Base-by-base conservation (phyloP, 441 rosid genomes). In the Eruca vesicaria region DNA sequence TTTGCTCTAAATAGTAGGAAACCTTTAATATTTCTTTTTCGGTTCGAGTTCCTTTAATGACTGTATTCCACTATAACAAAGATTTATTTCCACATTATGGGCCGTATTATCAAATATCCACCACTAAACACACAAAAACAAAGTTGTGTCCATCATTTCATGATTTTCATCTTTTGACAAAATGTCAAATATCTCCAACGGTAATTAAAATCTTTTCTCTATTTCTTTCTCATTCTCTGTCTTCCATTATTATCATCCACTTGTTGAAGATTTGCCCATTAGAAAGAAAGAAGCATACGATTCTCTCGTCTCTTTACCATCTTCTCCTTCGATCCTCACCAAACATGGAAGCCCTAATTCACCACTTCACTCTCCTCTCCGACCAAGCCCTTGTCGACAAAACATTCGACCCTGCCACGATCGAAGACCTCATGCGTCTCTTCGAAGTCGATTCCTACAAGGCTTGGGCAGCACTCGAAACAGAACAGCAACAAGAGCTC, bases 381-480 rank as follows among this genome's bases (percentile, higher is more conserved):
- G 85, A 87, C 76, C 89, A 84, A 72, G 85, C 98, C 18, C 81
- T 87, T 23, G 74, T 71, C 26, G 96, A 94, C 86, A 92, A 85
- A 82, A 65, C 63, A 74, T 94, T 92, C 77, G 94, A 94, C 45
- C 98, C 99, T 2, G 76, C 87, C 53, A 57, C 84, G 10, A 89
- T 89, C 32, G 96, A 92, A 59, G 93, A 88, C 81, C 89, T 92
- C 32, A 83, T 89, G 90, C 88, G 86, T 61, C 87, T 94, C 15
- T 94, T 94, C 68, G 97, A 94, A 84, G 9, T 92, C 16, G 99
- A 94, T 57, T 93, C 97, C 3, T 90, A 88, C 92, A 90, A 73
- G 18, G 82, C 93, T 14, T 94, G 99, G 98, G 96, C 96, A 1
- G 90, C 90, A 0, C 64, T 84, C 72, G 97, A 84, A 43, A 79